A percentile compares a stretch with the other conserved stretches of the same genome.
Conservation (phyloP, 2,329 filamentous ascomycete genomes). For the Xylogone sp. region DNA sequence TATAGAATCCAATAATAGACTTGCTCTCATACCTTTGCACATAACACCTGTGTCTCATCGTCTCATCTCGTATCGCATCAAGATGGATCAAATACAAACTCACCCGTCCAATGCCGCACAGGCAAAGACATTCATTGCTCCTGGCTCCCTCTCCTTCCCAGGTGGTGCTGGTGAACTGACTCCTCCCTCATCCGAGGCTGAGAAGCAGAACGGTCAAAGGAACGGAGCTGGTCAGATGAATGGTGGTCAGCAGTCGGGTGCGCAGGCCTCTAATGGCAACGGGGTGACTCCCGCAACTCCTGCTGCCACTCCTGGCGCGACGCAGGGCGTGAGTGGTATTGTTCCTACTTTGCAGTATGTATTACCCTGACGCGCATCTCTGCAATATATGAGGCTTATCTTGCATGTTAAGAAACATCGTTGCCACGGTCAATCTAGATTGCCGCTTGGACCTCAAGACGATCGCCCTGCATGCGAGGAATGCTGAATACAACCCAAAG, state of each 20-base stretch:
- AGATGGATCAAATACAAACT: slow-evolving; percentile 85
- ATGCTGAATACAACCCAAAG: slow-evolving; percentile 98
- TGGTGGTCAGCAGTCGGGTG: slow-evolving; percentile 50
- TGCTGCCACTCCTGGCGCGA: slow-evolving; percentile 83
- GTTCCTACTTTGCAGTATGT: slow-evolving; percentile 97
- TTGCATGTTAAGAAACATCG: slow-evolving; percentile 78
- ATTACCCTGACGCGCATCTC: slow-evolving; percentile 41
- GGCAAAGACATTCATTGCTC: slow-evolving; percentile 93
- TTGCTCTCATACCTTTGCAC: slow-evolving; percentile 15
- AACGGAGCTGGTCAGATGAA: slow-evolving; percentile 45
- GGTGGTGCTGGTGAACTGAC: slow-evolving; percentile 79
- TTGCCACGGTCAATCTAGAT: slow-evolving; percentile 97
- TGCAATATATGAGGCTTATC: slow-evolving; percentile 47
- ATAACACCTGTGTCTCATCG: slow-evolving; percentile 10
- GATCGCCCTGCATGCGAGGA: slow-evolving; percentile 95
- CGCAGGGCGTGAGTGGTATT: slow-evolving; percentile 77
- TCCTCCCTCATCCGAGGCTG: slow-evolving; percentile 71
- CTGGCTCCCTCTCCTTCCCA: slow-evolving; percentile 88
- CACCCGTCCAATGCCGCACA: slow-evolving; percentile 89
- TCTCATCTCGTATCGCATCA: slow-evolving; percentile 20
- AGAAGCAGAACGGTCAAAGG: slow-evolving; percentile 47
- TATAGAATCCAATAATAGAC: slow-evolving; percentile 15
- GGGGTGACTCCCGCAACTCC: slow-evolving; percentile 88
- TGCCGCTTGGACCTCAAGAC: slow-evolving; percentile 98
- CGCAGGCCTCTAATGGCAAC: slow-evolving; percentile 61